These are phyloP conservation scores for Trifolium subterraneum DNA, from an alignment of 306 rosid species.

Conservation along the genomic window DNA sequence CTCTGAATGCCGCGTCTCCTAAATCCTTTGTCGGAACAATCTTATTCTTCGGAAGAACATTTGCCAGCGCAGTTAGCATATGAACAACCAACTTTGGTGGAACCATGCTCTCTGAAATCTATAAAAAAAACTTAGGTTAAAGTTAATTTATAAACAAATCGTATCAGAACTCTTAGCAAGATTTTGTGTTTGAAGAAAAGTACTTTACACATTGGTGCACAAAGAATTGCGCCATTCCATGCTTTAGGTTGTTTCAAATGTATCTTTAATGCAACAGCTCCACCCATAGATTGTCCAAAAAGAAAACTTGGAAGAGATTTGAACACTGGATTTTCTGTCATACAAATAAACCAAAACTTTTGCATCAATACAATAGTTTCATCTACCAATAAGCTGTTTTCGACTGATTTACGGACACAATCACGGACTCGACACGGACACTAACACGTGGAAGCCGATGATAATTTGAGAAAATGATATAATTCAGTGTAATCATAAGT, in stretches of 20 bases:
- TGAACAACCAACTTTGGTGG: constrained; percentile 68
- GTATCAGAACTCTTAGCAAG: background rate
- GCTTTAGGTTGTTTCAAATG: constrained; percentile 81
- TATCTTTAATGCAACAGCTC: constrained; percentile 83
- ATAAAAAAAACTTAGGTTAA: constrained; percentile 40
- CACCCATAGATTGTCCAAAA: constrained; percentile 93
- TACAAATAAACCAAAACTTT: constrained; percentile 37
- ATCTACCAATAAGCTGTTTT: background rate
- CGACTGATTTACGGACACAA: no score
- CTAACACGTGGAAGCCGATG: no score
- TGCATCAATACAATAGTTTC: constrained; percentile 12
- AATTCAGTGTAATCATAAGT: no score
- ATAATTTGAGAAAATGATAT: no score
- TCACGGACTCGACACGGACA: no score
- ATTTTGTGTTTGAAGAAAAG: constrained; percentile 41
- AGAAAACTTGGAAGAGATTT: constrained; percentile 74
- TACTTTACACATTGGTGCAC: constrained; percentile 99
- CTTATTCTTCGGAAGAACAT: constrained; percentile 76
- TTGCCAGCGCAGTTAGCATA: constrained; percentile 66
- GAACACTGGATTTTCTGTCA: constrained; percentile 69
- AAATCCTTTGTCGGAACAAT: constrained; percentile 84
- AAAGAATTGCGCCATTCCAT: constrained; percentile 93
- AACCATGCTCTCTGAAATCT: constrained; percentile 93
- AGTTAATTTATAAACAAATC: constrained; percentile 25
- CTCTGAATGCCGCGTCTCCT: constrained; percentile 89